These are phyloP conservation scores for Fraxinus americana DNA, from an alignment of 257 asterid genomes.

Conservation along the genomic window DNA sequence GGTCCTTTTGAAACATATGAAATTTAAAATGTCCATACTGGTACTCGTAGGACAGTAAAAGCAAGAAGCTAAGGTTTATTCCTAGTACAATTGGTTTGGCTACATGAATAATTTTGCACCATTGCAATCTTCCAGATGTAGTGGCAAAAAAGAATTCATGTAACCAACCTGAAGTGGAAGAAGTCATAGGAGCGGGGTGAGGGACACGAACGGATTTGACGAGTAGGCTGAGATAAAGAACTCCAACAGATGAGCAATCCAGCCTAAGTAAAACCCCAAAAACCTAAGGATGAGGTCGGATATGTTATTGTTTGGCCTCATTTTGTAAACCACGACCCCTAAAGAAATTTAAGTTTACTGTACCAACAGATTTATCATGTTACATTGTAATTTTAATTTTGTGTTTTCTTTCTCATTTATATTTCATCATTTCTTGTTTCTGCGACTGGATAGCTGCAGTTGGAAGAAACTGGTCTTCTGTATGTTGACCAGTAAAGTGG, in stretches of 20 bases:
- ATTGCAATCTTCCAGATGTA: not conserved
- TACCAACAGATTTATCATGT: not conserved
- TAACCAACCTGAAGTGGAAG: not conserved
- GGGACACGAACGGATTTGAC: too few species aligned
- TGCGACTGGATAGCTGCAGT: not conserved
- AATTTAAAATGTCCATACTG: not conserved
- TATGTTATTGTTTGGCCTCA: not conserved
- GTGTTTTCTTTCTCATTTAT: not conserved
- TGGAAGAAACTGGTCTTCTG: constrained; percentile 3
- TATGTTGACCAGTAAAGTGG: not conserved
- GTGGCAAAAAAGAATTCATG: not conserved
- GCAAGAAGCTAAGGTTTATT: not conserved
- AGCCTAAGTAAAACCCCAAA: not conserved
- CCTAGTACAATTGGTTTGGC: not conserved
- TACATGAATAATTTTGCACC: not conserved
- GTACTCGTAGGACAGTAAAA: not conserved
- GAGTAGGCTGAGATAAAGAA: not conserved
- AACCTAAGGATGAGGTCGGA: not conserved
- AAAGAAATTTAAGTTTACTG: not conserved
- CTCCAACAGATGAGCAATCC: not conserved
- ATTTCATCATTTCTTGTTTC: not conserved
- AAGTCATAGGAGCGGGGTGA: not conserved
- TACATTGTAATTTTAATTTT: not conserved
- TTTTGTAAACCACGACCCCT: not conserved
- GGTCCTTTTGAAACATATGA: not conserved